Evolutionary conservation across 1,139 yeast genomes (phyloP).

Genomic region (Debaryomyces psychrophilus): DNA sequence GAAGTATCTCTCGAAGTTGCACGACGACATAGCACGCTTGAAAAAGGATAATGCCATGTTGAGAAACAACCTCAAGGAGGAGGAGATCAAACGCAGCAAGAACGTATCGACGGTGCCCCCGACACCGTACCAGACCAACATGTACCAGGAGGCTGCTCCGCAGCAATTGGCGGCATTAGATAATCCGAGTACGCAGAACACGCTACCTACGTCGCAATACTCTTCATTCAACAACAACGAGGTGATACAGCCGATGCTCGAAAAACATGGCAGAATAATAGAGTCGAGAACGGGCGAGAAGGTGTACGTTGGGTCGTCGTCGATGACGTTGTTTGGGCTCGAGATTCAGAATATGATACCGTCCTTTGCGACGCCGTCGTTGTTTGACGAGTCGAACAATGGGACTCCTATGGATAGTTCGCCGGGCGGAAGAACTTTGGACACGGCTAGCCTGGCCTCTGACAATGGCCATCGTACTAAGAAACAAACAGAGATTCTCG

Average conservation of each 20-base stretch:
- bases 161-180: background rate
- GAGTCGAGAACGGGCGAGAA: constrained; percentile 76
- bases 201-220: constrained; percentile 4
- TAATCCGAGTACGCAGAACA: background rate
- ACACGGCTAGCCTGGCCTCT: constrained; percentile 1
- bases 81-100: constrained; percentile 20
- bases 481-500: constrained; percentile 53
- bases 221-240: constrained; percentile 28
- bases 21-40: constrained; percentile 61
- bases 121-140: background rate
- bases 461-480: constrained; percentile 11
- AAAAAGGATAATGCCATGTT: constrained; percentile 59
- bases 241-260: constrained; percentile 67
- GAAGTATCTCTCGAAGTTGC: constrained; percentile 69
- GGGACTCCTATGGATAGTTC: constrained; percentile 18
- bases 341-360: constrained; percentile 70
- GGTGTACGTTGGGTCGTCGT: constrained; percentile 76
- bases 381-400: constrained; percentile 18
- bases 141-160: background rate
- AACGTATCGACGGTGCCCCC: constrained; percentile 2
- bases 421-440: constrained; percentile 8
- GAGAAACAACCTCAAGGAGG: constrained; percentile 47
- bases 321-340: constrained; percentile 78
- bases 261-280: constrained; percentile 68
- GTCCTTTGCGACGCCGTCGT: constrained; percentile 24